A percentile compares a stretch with the other conserved stretches of the same genome.
phyloP scores from a whole-genome alignment of 1,284 basidiomycete species.

The Malassezia brasiliensis region DNA sequence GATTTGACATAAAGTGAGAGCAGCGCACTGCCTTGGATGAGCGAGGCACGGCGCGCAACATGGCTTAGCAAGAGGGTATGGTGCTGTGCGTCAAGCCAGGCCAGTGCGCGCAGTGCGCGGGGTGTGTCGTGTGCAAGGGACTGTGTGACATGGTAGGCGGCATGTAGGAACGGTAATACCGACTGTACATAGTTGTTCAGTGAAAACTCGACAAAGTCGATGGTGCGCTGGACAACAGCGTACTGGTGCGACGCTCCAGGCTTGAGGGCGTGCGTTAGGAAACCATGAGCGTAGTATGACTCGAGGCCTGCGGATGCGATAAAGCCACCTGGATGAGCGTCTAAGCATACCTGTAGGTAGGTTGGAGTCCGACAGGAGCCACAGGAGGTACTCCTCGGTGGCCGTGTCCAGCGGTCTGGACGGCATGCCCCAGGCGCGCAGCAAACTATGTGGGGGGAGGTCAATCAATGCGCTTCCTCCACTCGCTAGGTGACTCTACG shows the following conservation, averaged over 20 bases:
- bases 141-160: neutral
- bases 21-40: slow-evolving; percentile 82
- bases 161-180: slow-evolving; percentile 7
- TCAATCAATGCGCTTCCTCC: neutral
- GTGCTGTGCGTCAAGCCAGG: slow-evolving; percentile 62
- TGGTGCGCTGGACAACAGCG: neutral
- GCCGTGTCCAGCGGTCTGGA: too few relatives aligned
- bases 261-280: slow-evolving; percentile 46
- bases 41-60: slow-evolving; percentile 74
- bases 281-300: slow-evolving; percentile 77
- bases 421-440: too few relatives aligned
- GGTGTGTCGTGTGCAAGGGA: neutral
- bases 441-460: neutral
- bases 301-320: slow-evolving; percentile 87
- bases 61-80: slow-evolving; percentile 81
- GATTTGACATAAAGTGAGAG: slow-evolving; percentile 78
- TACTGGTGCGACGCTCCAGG: neutral
- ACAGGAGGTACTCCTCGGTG: slow-evolving; percentile 30
- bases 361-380: slow-evolving; percentile 43
- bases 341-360: slow-evolving; percentile 32
- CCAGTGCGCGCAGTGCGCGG: slow-evolving; percentile 11
- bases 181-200: slow-evolving; percentile 11
- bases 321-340: slow-evolving; percentile 61
- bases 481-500: neutral
- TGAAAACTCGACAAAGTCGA: slow-evolving; percentile 3